phyloP scores from a whole-genome alignment of 805 yeast species.

The Ogataea pini region DNA sequence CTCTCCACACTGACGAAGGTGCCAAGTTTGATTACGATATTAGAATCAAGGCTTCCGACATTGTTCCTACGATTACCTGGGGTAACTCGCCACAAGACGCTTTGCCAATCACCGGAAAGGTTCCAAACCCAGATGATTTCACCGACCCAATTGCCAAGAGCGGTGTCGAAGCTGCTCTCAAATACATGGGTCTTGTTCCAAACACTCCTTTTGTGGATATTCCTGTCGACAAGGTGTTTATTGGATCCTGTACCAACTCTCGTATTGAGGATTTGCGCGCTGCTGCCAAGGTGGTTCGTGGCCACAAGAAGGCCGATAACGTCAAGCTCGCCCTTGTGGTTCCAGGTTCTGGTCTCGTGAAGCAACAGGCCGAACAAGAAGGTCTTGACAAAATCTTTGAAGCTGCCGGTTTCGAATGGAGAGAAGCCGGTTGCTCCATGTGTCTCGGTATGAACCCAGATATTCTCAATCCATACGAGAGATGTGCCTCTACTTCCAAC shows the following conservation, averaged over 20 bases:
- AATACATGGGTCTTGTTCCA: conserved; percentile 88
- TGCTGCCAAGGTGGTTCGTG: conserved; percentile 92
- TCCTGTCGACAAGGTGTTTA: conserved; percentile 87
- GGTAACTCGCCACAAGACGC: conserved; percentile 99
- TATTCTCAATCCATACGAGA: conserved; percentile 88
- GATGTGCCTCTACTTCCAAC: conserved; percentile 98
- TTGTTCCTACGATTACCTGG: conserved; percentile 97
- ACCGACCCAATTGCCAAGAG: conserved; percentile 72
- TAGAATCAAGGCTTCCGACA: conserved; percentile 75
- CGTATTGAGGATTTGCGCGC: conserved; percentile 96
- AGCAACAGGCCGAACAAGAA: conserved; percentile 90
- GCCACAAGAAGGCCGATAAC: conserved; percentile 79
- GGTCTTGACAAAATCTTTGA: conserved; percentile 89
- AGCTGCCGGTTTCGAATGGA: conserved; percentile 96
- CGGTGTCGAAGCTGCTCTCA: conserved; percentile 88
- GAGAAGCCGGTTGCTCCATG: conserved; percentile 99
- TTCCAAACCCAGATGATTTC: conserved; percentile 84
- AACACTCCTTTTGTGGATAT: conserved; percentile 78
- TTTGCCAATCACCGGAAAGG: conserved; percentile 84
- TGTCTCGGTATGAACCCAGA: conserved; percentile 99
- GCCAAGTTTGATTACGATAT: conserved; percentile 88
- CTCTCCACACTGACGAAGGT: conserved; percentile 84
- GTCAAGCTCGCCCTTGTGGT: conserved; percentile 87
- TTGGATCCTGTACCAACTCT: conserved; percentile 97
- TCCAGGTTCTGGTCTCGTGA: conserved; percentile 96